Evolutionary conservation across 139 green algal genomes (phyloP).

Genomic region (Chlamydomonas asymmetrica): DNA sequence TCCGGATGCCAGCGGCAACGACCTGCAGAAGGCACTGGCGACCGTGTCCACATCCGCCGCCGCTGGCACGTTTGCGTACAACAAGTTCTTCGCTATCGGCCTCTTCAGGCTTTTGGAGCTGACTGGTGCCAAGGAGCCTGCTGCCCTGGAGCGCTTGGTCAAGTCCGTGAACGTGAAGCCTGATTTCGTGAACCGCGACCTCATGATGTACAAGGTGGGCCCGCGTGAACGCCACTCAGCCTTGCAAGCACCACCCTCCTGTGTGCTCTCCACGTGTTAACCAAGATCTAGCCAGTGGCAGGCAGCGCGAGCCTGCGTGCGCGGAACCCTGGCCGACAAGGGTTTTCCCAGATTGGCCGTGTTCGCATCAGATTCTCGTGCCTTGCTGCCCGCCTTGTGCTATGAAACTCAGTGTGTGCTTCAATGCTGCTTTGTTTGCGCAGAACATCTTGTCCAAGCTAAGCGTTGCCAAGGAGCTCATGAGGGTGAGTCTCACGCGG

Average conservation of each 20-base stretch:
- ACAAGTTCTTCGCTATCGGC: constrained; percentile 91
- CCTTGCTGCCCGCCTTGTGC: too few species aligned
- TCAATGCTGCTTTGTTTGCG: background rate
- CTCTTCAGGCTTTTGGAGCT: constrained; percentile 90
- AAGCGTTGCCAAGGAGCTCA: constrained; percentile 83
- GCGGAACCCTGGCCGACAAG: too few species aligned
- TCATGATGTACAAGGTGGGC: constrained; percentile 85
- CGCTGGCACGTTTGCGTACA: constrained; percentile 77
- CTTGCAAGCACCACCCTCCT: too few species aligned
- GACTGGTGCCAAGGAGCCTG: constrained; percentile 86
- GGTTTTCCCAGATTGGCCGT: too few species aligned
- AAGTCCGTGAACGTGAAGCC: constrained; percentile 69
- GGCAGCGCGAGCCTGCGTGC: too few species aligned
- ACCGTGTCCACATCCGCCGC: constrained; percentile 50
- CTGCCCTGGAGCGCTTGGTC: constrained; percentile 77
- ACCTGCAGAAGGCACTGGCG: constrained; percentile 73
- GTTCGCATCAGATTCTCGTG: too few species aligned
- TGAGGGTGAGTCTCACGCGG: too few species aligned
- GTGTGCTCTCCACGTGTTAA: too few species aligned
- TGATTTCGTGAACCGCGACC: constrained; percentile 82
- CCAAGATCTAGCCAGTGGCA: too few species aligned
- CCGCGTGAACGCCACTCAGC: too few species aligned
- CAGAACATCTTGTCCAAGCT: constrained; percentile 84
- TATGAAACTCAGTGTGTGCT: background rate
- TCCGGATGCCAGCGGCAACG: constrained; percentile 54